phyloP scores from a whole-genome alignment of 192 early-diverging fungal genomes.

The Obelidium mucronatum region DNA sequence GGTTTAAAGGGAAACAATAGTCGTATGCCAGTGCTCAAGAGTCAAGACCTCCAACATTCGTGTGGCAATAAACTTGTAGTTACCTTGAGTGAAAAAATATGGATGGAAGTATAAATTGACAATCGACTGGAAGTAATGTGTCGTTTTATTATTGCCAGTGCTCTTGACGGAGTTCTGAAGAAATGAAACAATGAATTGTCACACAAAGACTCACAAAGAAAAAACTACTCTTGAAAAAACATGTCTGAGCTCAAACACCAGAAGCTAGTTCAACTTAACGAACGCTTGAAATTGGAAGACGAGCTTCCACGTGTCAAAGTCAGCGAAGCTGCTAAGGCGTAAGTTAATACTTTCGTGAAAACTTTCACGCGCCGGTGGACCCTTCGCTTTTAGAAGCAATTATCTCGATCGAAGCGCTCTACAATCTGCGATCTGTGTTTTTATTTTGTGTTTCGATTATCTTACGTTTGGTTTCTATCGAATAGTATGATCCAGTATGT shows the following conservation, averaged over 20 bases:
- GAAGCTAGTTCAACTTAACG: conserved; percentile 60
- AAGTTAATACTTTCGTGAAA: conserved; percentile 17
- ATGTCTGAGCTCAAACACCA: conserved; percentile 60
- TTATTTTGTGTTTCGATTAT: not conserved
- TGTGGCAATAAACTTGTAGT: too few relatives aligned
- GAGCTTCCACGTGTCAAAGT: conserved; percentile 63
- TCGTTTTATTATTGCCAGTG: too few relatives aligned
- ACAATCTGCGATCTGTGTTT: not conserved
- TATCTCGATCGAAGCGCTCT: not conserved
- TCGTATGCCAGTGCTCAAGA: too few relatives aligned
- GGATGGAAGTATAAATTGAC: too few relatives aligned
- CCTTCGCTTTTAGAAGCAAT: too few relatives aligned
- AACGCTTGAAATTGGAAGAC: conserved; percentile 60
- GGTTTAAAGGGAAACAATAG: conserved; percentile 44
- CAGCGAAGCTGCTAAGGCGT: conserved; percentile 64
- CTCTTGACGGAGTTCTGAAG: too few relatives aligned
- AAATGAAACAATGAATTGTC: too few relatives aligned
- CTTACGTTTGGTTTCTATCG: not conserved
- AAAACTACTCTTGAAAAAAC: not conserved
- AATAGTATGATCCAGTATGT: conserved; percentile 54
- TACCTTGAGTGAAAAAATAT: too few relatives aligned
- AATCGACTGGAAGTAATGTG: too few relatives aligned
- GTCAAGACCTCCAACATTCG: too few relatives aligned
- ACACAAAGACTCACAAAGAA: not conserved
- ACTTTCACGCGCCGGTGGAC: too few relatives aligned